Base-by-base conservation (phyloP, 2,329 filamentous ascomycete genomes). In the Diaporthe citri region DNA sequence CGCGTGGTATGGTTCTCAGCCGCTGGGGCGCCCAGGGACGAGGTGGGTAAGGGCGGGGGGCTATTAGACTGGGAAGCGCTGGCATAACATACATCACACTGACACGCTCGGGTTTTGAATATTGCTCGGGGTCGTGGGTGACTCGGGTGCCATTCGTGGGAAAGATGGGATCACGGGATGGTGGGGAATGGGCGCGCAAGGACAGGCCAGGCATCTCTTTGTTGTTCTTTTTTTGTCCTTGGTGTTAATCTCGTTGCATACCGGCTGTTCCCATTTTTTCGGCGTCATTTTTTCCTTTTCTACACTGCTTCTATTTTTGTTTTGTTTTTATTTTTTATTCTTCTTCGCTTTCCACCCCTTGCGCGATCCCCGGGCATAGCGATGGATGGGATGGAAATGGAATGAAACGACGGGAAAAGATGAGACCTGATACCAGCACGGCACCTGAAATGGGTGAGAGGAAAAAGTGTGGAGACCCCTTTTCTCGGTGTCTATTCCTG, bases 301-400 rank as follows among this genome's bases (percentile, higher is more conserved):
- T 51, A 17, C 12, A 5, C 46, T 51, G 62, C 62, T 67, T 64
- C 48, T 51, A 52, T 48, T 52, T 25, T 72, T n/a, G n/a, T n/a
- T n/a, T n/a, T n/a, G n/a, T n/a, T n/a, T n/a, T n/a, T n/a, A n/a
- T n/a, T 52, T 41, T 36, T 62, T 17, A 25, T 60, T 51, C 25
- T 15, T 31, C 41, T 60, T 43, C 31, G 28, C 25, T 46, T 9
- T 9, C n/a, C 13, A 3, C 25, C n/a, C 36, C 36, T 17, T 36
- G 20, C 13, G 52, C 41, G n/a, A 51, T 48, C 31, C 34, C 13
- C 57, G 48, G 43, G 71, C 71, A 72, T 72, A 64, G 71, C 59
- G 34, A 25, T 28, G 57, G 41, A 51, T 72, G 71, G 71, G 71
- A 64, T 31, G 71, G 51, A 48, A 59, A 72, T 72, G 69, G 69